Base-by-base conservation (phyloP, 306 rosid species). In the Pyrus bretschneideri region DNA sequence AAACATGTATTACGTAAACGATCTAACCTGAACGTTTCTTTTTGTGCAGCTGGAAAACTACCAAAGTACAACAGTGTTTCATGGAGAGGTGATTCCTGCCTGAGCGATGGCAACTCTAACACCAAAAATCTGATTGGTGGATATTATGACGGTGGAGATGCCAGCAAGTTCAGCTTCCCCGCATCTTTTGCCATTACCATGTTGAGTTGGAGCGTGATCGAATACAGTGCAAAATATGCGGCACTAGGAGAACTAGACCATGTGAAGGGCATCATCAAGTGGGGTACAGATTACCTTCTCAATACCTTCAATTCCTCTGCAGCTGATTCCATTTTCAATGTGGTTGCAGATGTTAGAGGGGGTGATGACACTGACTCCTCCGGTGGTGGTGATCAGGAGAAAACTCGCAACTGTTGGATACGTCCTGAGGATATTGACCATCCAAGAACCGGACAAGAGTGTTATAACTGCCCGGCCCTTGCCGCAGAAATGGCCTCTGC, bases 171-270 rank as follows among this genome's bases (percentile, higher is more conserved):
- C 74, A 55, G 86, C 71, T 89, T 89, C 33, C 91, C 93, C 5
- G 30, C 55, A 33, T 76, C 91, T 11, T 89, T 87, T 78, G 80
- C 93, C 72, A 71, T 89, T 70, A 81, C 91, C 67, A 87, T 89
- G 89, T 74, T 89, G 87, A 89, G 93, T 58, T 89, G 93, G 91
- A 89, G 89, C 21, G 93, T 89, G 4, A 87, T 89, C 31, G 93
- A 89, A 77, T 89, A 89, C 65, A 83, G 83, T 68, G 84, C 83
- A 2, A 89, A 85, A 75, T 89, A 83, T 42, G 84, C 81, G 29
- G 93, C 91, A 74, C 75, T 73, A n/a, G 89, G 91, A 9, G 91
- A 89, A 78, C 91, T 87, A 44, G 71, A 78, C 42, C 91, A 85
- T 82, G 83, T 87, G 15, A 87, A 85, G 85, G 93, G 83, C 3